Evolutionary conservation across 108 stramenopile species (phyloP), one percentile per base, ranked within the genome.

Genomic region (Mayamaea pseudoterrestris): DNA sequence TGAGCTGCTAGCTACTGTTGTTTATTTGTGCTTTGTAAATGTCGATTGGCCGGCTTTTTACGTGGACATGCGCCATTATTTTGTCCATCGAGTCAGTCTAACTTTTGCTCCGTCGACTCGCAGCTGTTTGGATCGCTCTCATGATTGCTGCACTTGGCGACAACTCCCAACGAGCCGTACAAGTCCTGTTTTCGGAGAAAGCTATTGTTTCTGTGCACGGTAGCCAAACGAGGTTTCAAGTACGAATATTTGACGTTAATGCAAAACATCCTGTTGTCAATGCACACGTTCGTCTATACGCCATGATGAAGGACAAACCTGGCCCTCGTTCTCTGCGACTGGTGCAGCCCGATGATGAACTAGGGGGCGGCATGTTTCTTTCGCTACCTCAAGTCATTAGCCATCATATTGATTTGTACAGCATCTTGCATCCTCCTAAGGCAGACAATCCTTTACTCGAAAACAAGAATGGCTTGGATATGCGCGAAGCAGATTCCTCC

Each of bases 271-370:
- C 78, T 5, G 52, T 88, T 13, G 83, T 93, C 25, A 86, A 93
- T 45, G 76, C 83, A 2, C 91, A 93, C 62, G 74, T 78, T 41
- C 78, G 85, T 30, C 47, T 85, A 24, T 93, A 93, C 48, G 68
- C 61, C 1, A 62, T 82, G 8, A 55, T 61, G 39, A 60, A 58
- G 32, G 35, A 60, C 21, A 50, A 53, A 34, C 63, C 74, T 18
- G 41, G 62, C 11, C 35, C 71, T 39, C 64, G 67, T 32, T 37
- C 55, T 13, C 62, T 86, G 50, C 56, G 84, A 14, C 32, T 77
- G 14, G 29, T 55, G n/a, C 48, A 60, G 37, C 84, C 84, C 8
- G 58, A 86, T 47, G 84, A 86, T 46, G 79, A 78, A 18, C 41
- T 75, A 43, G 76, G 79, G 0, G 74, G 55, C 8, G 36, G 47